Evolutionary conservation across 1,284 basidiomycete genomes (phyloP).

Genomic region (Sphagnurus paluster): DNA sequence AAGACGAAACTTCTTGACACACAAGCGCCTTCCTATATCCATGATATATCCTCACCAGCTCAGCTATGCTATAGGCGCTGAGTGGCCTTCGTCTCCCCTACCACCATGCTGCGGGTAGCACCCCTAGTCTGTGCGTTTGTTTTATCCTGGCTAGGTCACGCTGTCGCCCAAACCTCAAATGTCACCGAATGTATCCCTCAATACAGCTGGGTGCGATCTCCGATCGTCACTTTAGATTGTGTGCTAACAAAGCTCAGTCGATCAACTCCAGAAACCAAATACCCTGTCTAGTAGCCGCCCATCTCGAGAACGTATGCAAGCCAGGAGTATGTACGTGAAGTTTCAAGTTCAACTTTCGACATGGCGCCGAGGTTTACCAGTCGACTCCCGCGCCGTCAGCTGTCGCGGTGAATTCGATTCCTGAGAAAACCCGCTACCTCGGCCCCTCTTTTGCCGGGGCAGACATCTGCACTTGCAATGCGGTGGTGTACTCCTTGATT

Average conservation of each 20-base stretch:
- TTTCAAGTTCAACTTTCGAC: background rate
- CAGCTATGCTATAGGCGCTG: too few species aligned
- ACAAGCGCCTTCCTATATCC: too few species aligned
- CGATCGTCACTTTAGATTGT: background rate
- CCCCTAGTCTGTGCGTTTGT: conserved; percentile 16
- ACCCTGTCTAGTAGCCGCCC: conserved; percentile 47
- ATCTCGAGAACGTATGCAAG: conserved; percentile 36
- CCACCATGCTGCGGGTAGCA: conserved; percentile 4
- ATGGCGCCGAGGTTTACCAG: conserved; percentile 18
- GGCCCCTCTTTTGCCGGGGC: conserved; percentile 18
- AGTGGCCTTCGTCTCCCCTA: conserved; percentile 2
- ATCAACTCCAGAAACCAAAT: conserved; percentile 39
- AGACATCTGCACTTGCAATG: conserved; percentile 27
- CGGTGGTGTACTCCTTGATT: conserved; percentile 29
- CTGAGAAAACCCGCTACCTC: conserved; percentile 18
- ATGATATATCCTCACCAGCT: too few species aligned
- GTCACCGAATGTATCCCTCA: conserved; percentile 32
- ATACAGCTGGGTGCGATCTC: conserved; percentile 33
- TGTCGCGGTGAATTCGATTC: conserved; percentile 19
- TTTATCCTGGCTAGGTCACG: conserved; percentile 14
- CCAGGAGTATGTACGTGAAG: conserved; percentile 11
- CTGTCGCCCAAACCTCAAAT: conserved; percentile 34
- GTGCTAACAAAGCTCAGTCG: conserved; percentile 27
- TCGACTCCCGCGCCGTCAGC: conserved; percentile 21
- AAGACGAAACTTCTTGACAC: too few species aligned